These are phyloP conservation scores for Scutellaria galericulata DNA, from an alignment of 257 asterid genomes.

Conservation along the genomic window DNA sequence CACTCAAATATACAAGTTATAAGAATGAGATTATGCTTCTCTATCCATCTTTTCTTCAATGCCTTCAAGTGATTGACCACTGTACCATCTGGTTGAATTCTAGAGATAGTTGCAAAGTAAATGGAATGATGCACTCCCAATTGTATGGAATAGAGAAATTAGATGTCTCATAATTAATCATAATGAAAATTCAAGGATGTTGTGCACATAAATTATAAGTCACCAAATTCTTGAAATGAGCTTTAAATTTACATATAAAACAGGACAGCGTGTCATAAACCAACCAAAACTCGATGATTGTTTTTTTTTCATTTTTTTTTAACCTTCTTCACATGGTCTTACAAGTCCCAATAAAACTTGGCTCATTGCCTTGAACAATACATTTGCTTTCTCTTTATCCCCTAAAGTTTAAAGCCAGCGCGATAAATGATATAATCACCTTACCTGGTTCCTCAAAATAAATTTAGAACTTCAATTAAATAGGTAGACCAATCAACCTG, in stretches of 20 bases:
- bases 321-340: not conserved
- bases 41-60: no score
- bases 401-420: slow-evolving; percentile 3
- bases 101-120: no score
- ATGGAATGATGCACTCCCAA: no score
- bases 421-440: slow-evolving; percentile 12
- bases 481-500: slow-evolving; percentile 12
- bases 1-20: no score
- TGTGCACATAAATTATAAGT: not conserved
- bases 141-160: no score
- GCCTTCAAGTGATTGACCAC: no score
- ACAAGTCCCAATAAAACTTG: slow-evolving; percentile 22
- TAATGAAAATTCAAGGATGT: not conserved
- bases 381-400: slow-evolving; percentile 21
- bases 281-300: not conserved
- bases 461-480: slow-evolving; percentile 20
- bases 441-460: slow-evolving; percentile 26
- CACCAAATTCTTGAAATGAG: not conserved
- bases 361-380: slow-evolving; percentile 24
- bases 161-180: not conserved
- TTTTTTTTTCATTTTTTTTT: not conserved
- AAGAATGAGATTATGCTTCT: no score
- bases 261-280: slow-evolving; percentile 1
- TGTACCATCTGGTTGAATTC: no score
- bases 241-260: not conserved